Conservation (phyloP, 495 filamentous ascomycete species). For the Aspergillus homomorphus region DNA sequence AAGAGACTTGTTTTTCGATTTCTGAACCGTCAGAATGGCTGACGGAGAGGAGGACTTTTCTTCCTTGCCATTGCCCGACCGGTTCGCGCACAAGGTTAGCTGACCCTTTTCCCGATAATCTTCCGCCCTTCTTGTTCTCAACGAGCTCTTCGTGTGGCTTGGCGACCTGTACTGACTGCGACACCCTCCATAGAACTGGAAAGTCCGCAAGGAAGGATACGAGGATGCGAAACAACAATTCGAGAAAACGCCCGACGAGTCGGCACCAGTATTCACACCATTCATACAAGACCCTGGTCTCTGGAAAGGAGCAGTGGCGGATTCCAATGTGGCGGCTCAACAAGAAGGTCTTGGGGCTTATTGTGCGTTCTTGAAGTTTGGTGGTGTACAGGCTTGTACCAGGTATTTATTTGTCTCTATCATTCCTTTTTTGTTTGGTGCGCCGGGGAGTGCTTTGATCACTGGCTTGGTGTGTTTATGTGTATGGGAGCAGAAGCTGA, state of each 20-base stretch:
- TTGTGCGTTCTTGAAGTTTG: constrained; percentile 87
- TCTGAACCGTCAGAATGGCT: constrained; percentile 38
- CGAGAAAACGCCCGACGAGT: constrained; percentile 79
- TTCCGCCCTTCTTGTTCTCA: not conserved
- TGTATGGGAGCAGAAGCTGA: constrained; percentile 11
- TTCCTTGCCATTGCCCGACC: constrained; percentile 73
- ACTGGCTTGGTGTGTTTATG: no score
- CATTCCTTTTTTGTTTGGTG: constrained; percentile 5
- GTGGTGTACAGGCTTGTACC: constrained; percentile 72
- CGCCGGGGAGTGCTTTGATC: not conserved
- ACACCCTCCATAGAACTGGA: constrained; percentile 68
- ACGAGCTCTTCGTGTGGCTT: not conserved
- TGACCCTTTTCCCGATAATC: not conserved
- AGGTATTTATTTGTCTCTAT: constrained; percentile 43
- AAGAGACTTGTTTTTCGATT: no score
- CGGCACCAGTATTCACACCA: constrained; percentile 77
- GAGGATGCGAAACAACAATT: constrained; percentile 89
- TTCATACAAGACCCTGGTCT: constrained; percentile 81
- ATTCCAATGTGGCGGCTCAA: constrained; percentile 97
- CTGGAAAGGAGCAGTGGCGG: constrained; percentile 89
- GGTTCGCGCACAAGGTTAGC: constrained; percentile 82
- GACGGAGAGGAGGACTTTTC: constrained; percentile 78
- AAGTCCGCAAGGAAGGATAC: constrained; percentile 92
- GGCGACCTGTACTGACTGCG: constrained; percentile 21
- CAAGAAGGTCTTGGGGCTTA: constrained; percentile 84